phyloP scores from a whole-genome alignment of 208 protist genomes.

The Acanthamoeba lugdunensis region DNA sequence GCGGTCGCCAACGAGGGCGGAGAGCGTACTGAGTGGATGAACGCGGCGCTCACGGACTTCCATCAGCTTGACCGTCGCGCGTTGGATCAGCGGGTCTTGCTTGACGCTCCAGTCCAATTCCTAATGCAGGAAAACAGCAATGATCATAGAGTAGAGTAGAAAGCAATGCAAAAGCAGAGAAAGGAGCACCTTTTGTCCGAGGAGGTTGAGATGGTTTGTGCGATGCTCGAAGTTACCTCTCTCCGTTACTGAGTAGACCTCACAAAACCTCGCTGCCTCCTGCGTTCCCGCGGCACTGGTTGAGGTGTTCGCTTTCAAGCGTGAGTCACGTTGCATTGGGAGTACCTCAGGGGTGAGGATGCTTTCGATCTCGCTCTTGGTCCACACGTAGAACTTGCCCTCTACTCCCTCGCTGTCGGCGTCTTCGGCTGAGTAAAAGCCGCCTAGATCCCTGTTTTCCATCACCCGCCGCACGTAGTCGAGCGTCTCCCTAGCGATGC shows the following conservation, averaged over 20 bases:
- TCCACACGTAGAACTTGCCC: conserved; percentile 80
- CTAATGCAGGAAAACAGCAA: not conserved
- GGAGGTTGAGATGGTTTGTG: conserved; percentile 60
- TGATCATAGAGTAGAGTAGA: not conserved
- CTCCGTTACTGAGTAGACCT: conserved; percentile 42
- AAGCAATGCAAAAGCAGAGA: not conserved
- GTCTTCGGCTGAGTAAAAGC: conserved; percentile 77
- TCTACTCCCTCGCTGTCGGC: conserved; percentile 74
- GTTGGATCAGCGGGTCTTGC: conserved; percentile 23
- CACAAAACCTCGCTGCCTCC: conserved; percentile 15
- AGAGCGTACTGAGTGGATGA: conserved; percentile 55
- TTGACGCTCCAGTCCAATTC: conserved; percentile 59
- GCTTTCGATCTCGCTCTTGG: conserved; percentile 61
- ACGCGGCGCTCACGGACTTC: not conserved
- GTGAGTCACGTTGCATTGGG: not conserved
- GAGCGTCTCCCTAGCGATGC: conserved; percentile 58
- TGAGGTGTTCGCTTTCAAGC: not conserved
- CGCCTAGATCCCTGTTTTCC: conserved; percentile 70
- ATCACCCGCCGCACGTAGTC: conserved; percentile 66
- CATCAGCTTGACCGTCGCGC: conserved; percentile 31
- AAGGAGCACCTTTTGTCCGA: conserved; percentile 15
- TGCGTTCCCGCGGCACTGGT: not conserved
- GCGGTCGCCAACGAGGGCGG: not conserved
- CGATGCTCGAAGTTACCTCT: conserved; percentile 67
- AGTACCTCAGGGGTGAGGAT: conserved; percentile 26